Conservation (phyloP, 179 eudicot genomes). For the Dionaea muscipula region DNA sequence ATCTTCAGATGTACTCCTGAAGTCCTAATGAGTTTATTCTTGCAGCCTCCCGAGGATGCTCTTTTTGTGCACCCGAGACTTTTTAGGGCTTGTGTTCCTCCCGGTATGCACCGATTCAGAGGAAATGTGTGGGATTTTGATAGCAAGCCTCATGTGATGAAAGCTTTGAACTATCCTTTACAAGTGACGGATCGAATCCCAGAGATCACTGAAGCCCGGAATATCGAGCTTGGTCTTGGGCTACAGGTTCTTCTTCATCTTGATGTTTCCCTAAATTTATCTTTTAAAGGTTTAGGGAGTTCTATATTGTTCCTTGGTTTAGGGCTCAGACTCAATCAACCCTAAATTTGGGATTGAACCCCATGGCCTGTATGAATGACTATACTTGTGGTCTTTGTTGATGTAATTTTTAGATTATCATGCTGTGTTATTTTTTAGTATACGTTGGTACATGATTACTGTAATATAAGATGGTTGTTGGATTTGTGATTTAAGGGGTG, state of each 20-base stretch:
- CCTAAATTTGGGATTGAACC: no score
- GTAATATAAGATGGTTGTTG: no score
- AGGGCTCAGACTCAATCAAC: no score
- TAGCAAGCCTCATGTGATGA: slow-evolving; percentile 78
- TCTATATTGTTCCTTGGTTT: no score
- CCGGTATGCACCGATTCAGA: slow-evolving; percentile 94
- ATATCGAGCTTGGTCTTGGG: slow-evolving; percentile 96
- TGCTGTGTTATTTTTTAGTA: no score
- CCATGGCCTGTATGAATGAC: no score
- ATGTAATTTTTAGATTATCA: no score
- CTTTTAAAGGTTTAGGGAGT: no score
- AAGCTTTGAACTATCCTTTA: slow-evolving; percentile 68
- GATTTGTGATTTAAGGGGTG: no score
- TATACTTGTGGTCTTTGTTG: no score
- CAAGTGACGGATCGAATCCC: slow-evolving; percentile 57
- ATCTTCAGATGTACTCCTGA: neutral
- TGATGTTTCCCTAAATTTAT: no score
- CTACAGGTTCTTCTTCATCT: slow-evolving; percentile 64
- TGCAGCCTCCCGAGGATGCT: slow-evolving; percentile 98
- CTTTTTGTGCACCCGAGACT: slow-evolving; percentile 94
- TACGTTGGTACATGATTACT: no score
- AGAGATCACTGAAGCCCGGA: slow-evolving; percentile 96
- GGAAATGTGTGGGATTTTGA: slow-evolving; percentile 98
- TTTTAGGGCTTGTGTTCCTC: slow-evolving; percentile 96
- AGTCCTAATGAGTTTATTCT: neutral